These are phyloP conservation scores for Penicillium sclerotigenum DNA, from an alignment of 2,329 filamentous ascomycete species.

Conservation along the genomic window DNA sequence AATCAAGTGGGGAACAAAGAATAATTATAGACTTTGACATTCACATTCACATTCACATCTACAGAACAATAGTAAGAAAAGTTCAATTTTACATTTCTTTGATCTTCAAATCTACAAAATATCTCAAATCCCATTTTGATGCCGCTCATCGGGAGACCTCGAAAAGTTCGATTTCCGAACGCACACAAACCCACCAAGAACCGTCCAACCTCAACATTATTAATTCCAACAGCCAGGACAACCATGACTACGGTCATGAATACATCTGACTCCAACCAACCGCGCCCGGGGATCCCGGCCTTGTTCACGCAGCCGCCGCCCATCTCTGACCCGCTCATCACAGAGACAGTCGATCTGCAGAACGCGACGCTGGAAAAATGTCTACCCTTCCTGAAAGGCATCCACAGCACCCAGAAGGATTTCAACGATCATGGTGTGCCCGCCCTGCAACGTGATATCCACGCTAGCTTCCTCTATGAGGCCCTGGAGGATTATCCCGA, in stretches of 20 bases:
- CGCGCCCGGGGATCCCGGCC: slow-evolving; percentile 33
- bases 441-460: slow-evolving; percentile 62
- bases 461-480: slow-evolving; percentile 50
- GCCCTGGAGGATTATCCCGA: slow-evolving; percentile 61
- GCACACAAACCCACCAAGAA: slow-evolving; percentile 16
- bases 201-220: slow-evolving; percentile 13
- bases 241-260: slow-evolving; percentile 4
- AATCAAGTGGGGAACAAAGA: background rate
- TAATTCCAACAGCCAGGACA: slow-evolving; percentile 7
- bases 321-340: slow-evolving; percentile 64
- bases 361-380: slow-evolving; percentile 66
- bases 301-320: slow-evolving; percentile 51
- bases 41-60: slow-evolving; percentile 5
- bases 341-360: slow-evolving; percentile 66
- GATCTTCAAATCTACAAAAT: background rate
- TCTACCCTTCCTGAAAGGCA: slow-evolving; percentile 61
- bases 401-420: slow-evolving; percentile 48
- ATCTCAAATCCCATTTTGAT: slow-evolving; percentile 24
- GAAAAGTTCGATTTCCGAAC: slow-evolving; percentile 40
- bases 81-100: background rate
- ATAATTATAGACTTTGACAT: background rate
- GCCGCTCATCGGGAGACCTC: slow-evolving; percentile 36
- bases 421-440: slow-evolving; percentile 73
- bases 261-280: slow-evolving; percentile 4
- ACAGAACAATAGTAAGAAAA: slow-evolving; percentile 11